phyloP scores from a whole-genome alignment of 176 grass and related monocot genomes.

The Phyllostachys edulis region DNA sequence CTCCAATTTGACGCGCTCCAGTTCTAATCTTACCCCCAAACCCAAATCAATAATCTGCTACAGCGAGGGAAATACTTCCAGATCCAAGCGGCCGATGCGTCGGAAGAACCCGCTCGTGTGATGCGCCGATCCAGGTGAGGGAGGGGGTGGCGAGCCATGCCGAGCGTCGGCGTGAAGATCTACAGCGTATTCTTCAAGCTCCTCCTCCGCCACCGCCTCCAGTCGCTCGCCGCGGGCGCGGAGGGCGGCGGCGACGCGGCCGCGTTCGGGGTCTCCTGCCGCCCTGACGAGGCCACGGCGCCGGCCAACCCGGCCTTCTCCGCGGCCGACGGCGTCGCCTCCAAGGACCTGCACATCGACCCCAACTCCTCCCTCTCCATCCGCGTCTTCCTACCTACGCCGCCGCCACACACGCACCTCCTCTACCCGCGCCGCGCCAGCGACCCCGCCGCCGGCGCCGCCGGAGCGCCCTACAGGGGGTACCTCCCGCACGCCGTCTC shows the following conservation, averaged over 20 bases:
- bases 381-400: constrained; percentile 74
- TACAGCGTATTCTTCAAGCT: constrained; percentile 99
- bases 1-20: background rate
- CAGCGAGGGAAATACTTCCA: background rate
- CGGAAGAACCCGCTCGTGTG: background rate
- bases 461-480: constrained; percentile 43
- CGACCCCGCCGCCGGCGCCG: constrained; percentile 25
- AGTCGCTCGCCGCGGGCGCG: constrained; percentile 34
- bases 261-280: constrained; percentile 61
- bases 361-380: constrained; percentile 63
- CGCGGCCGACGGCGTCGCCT: constrained; percentile 60
- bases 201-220: constrained; percentile 76
- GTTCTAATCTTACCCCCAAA: background rate
- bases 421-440: constrained; percentile 40
- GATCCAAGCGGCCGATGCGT: constrained; percentile 10
- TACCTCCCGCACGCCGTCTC: constrained; percentile 58
- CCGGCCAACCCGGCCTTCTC: constrained; percentile 73
- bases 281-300: constrained; percentile 65
- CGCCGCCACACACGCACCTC: constrained; percentile 25
- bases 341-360: constrained; percentile 86
- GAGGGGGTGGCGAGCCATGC: constrained; percentile 47
- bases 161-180: constrained; percentile 83
- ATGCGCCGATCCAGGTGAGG: constrained; percentile 53
- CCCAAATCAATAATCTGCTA: background rate
- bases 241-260: background rate